Evolutionary conservation across 106 monocot genomes (phyloP).

Genomic region (Cymbidium sinense): DNA sequence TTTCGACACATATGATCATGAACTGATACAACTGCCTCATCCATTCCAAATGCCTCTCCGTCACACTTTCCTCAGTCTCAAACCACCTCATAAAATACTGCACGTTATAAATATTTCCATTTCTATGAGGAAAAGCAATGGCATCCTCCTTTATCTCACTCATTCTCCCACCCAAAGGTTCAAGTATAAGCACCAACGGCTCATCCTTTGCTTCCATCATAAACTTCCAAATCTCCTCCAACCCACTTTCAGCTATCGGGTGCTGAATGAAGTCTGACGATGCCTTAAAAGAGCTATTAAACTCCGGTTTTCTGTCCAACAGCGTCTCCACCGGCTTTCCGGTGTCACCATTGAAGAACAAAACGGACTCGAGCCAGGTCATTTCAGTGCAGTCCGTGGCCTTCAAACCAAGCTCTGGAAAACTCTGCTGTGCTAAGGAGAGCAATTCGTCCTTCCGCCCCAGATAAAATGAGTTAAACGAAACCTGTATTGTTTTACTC

Average conservation of each 20-base stretch:
- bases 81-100: too few species aligned
- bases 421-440: neutral
- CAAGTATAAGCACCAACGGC: constrained; percentile 12
- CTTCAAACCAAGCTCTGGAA: constrained; percentile 24
- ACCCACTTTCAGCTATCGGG: constrained; percentile 4
- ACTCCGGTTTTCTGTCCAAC: neutral
- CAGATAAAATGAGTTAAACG: neutral
- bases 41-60: constrained; percentile 23
- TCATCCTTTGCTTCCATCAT: too few species aligned
- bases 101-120: constrained; percentile 33
- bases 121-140: constrained; percentile 39
- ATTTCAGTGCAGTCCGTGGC: constrained; percentile 13
- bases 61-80: neutral
- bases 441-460: constrained; percentile 15
- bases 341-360: neutral
- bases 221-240: constrained; percentile 15
- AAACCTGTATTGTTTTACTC: neutral
- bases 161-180: constrained; percentile 33
- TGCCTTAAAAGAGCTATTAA: constrained; percentile 21
- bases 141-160: constrained; percentile 15
- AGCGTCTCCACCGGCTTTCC: neutral
- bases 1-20: constrained; percentile 40
- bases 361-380: constrained; percentile 27
- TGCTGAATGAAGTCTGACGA: constrained; percentile 29
- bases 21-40: constrained; percentile 32